Conservation (phyloP, 2,329 filamentous ascomycete species). For the Microthyrium microscopicum region DNA sequence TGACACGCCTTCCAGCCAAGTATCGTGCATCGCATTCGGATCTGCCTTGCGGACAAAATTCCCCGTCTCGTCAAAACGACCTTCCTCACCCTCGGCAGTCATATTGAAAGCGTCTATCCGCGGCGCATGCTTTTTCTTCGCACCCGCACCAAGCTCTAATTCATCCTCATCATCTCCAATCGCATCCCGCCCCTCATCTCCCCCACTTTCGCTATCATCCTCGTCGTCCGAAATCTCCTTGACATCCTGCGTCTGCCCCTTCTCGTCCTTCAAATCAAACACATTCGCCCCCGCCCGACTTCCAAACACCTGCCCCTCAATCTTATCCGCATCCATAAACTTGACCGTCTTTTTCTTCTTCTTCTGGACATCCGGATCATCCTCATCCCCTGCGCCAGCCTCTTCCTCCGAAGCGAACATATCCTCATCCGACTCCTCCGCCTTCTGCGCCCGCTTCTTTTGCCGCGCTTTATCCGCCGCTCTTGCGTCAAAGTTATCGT, state of each 20-base stretch:
- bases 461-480: slow-evolving; percentile 41
- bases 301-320: slow-evolving; percentile 60
- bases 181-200: slow-evolving; percentile 50
- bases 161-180: slow-evolving; percentile 57
- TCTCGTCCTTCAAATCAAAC: slow-evolving; percentile 33
- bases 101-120: slow-evolving; percentile 96
- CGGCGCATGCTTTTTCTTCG: slow-evolving; percentile 82
- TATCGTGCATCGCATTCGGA: slow-evolving; percentile 78
- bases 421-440: slow-evolving; percentile 51
- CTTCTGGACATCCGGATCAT: slow-evolving; percentile 32
- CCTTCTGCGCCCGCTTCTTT: slow-evolving; percentile 21
- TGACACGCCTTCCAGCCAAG: slow-evolving; percentile 79
- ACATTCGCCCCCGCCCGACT: slow-evolving; percentile 61
- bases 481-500: slow-evolving; percentile 71
- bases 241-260: slow-evolving; percentile 31
- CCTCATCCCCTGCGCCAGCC: slow-evolving; percentile 36
- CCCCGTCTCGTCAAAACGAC: slow-evolving; percentile 74
- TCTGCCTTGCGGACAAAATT: slow-evolving; percentile 92
- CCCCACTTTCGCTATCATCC: slow-evolving; percentile 39
- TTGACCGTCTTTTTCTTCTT: slow-evolving; percentile 46
- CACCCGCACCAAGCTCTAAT: slow-evolving; percentile 67
- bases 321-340: slow-evolving; percentile 45
- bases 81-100: slow-evolving; percentile 76
- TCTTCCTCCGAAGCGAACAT: slow-evolving; percentile 68
- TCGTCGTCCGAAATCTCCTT: slow-evolving; percentile 48